phyloP scores from a whole-genome alignment of 495 filamentous ascomycete species.

The Cercophora newfieldiana region DNA sequence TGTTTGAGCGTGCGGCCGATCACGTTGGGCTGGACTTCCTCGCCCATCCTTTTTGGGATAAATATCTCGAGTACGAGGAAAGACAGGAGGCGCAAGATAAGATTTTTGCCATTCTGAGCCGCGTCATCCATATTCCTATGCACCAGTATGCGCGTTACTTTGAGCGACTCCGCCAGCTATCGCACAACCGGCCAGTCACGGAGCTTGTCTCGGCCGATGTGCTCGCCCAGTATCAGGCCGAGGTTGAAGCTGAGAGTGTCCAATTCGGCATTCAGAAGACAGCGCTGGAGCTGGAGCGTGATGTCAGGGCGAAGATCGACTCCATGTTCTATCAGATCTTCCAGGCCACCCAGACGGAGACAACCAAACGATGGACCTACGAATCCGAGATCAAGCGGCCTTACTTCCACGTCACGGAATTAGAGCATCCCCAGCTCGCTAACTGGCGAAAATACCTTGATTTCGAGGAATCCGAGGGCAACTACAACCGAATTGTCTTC shows the following conservation, averaged over 20 bases:
- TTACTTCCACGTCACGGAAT: slow-evolving; percentile 94
- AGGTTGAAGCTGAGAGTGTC: slow-evolving; percentile 61
- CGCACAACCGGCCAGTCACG: slow-evolving; percentile 66
- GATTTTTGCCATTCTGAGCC: slow-evolving; percentile 81
- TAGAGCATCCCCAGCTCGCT: slow-evolving; percentile 80
- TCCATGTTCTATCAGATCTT: slow-evolving; percentile 79
- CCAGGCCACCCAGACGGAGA: slow-evolving; percentile 79
- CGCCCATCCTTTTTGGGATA: slow-evolving; percentile 97
- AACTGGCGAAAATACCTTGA: slow-evolving; percentile 98
- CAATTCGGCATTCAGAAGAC: slow-evolving; percentile 46
- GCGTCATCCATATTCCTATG: slow-evolving; percentile 91
- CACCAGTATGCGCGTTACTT: slow-evolving; percentile 97
- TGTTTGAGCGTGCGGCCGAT: slow-evolving; percentile 88
- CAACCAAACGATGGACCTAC: slow-evolving; percentile 90
- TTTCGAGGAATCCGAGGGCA: slow-evolving; percentile 86
- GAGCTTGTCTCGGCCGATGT: slow-evolving; percentile 72
- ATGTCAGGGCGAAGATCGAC: slow-evolving; percentile 77
- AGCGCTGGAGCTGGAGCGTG: slow-evolving; percentile 81
- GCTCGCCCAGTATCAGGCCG: slow-evolving; percentile 65
- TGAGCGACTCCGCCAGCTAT: slow-evolving; percentile 80
- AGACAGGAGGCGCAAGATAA: slow-evolving; percentile 81
- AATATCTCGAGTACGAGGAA: slow-evolving; percentile 95
- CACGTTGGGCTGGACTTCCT: slow-evolving; percentile 91
- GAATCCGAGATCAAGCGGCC: slow-evolving; percentile 94
- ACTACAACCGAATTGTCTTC: slow-evolving; percentile 72